A percentile compares a stretch with the other conserved stretches of the same genome.
These are phyloP conservation scores for Rhizophora mangle DNA, from an alignment of 345 rosid genomes.

Conservation along the genomic window DNA sequence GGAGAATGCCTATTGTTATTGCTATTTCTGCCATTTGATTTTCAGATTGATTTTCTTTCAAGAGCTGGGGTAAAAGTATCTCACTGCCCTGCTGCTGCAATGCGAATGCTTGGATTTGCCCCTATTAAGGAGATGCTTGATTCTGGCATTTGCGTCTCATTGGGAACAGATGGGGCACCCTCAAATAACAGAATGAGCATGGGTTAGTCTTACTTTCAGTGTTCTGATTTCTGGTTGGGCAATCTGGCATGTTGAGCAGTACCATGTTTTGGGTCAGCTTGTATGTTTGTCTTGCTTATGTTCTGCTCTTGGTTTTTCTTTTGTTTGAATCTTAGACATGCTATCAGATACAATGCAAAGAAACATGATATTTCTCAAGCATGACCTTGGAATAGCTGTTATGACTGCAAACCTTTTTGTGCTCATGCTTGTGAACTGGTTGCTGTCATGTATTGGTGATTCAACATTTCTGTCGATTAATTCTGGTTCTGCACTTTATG, in stretches of 20 bases:
- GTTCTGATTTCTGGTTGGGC: conserved; percentile 5
- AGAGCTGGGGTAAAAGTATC: conserved; percentile 65
- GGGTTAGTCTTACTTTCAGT: conserved; percentile 35
- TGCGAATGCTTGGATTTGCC: conserved; percentile 80
- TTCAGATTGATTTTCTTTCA: conserved; percentile 57
- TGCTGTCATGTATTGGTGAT: no score
- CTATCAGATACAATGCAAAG: background rate
- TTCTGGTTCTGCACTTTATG: no score
- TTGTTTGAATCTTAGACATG: background rate
- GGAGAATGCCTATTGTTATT: background rate
- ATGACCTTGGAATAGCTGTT: no score
- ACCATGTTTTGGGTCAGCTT: conserved; percentile 1
- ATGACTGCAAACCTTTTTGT: no score
- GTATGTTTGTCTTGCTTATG: background rate
- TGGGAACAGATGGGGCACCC: conserved; percentile 86
- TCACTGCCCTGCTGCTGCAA: conserved; percentile 71
- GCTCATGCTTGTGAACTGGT: no score
- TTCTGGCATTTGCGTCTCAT: conserved; percentile 58
- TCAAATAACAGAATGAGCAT: conserved; percentile 83
- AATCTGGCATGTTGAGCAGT: conserved; percentile 1
- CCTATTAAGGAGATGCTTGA: conserved; percentile 60
- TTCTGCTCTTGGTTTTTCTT: background rate
- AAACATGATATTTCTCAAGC: no score
- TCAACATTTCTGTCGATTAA: no score
- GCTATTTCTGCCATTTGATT: background rate